Evolutionary conservation across 352 stramenopile genomes (phyloP).

Genomic region (Pythium angustatum): DNA sequence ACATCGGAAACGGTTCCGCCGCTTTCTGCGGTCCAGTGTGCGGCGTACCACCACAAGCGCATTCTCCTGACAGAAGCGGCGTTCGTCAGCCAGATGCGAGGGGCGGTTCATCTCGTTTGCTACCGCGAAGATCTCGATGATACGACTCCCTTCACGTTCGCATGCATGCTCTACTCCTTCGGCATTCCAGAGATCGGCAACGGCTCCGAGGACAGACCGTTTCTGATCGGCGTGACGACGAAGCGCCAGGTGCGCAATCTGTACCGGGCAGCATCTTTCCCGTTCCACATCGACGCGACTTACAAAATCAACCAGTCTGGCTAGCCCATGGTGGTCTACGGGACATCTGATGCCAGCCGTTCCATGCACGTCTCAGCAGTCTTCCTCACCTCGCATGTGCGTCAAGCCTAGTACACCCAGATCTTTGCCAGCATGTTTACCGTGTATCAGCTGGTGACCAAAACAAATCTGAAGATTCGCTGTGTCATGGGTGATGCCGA

Average conservation of each 20-base stretch:
- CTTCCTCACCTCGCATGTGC: slow-evolving; percentile 12
- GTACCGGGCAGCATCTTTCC: not conserved
- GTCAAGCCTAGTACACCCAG: slow-evolving; percentile 5
- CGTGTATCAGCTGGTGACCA: slow-evolving; percentile 14
- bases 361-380: slow-evolving; percentile 11
- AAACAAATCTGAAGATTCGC: not conserved
- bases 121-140: slow-evolving; percentile 11
- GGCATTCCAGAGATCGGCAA: slow-evolving; percentile 7
- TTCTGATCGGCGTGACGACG: slow-evolving; percentile 11
- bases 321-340: slow-evolving; percentile 17
- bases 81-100: slow-evolving; percentile 5
- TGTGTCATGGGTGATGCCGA: slow-evolving; percentile 21
- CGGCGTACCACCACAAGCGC: slow-evolving; percentile 1
- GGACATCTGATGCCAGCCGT: slow-evolving; percentile 9
- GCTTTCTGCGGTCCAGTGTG: slow-evolving; percentile 2
- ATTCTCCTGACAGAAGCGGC: slow-evolving; percentile 9
- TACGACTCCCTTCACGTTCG: slow-evolving; percentile 18
- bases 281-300: slow-evolving; percentile 18
- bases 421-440: slow-evolving; percentile 10
- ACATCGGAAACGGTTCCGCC: slow-evolving; percentile 2
- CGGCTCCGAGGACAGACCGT: slow-evolving; percentile 4
- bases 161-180: not conserved
- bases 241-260: not conserved
- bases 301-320: slow-evolving; percentile 17
- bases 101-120: not conserved